Percentiles rank a stretch among this genome's conserved stretches.
Conservation (phyloP, 140 eudicot species). For the Oenanthe javanica region DNA sequence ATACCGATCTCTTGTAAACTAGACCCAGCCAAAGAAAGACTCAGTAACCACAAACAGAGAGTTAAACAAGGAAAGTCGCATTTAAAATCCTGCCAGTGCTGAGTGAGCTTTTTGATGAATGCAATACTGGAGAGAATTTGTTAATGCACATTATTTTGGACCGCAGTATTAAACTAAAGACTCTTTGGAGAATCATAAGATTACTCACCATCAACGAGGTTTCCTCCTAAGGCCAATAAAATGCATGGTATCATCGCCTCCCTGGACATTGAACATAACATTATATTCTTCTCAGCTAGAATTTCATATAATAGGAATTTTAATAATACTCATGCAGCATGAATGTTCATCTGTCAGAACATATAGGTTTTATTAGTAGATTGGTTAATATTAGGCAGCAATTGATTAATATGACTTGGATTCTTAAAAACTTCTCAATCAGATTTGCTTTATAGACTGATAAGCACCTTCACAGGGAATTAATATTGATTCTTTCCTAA, state of each 20-base stretch:
- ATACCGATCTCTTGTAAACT: not conserved
- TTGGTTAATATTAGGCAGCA: not conserved
- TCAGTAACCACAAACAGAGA: not conserved
- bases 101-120: not conserved
- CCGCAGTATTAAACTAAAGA: not conserved
- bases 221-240: slow-evolving; percentile 91
- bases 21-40: not conserved
- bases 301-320: not conserved
- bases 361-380: not conserved
- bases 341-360: not conserved
- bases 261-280: slow-evolving; percentile 30
- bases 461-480: too few species aligned
- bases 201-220: slow-evolving; percentile 79
- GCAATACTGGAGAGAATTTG: not conserved
- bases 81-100: not conserved
- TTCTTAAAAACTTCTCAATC: too few species aligned
- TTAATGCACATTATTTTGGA: not conserved
- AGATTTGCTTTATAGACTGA: too few species aligned
- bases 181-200: not conserved
- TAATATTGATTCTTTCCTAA: too few species aligned
- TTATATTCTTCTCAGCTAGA: not conserved
- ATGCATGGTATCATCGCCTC: slow-evolving; percentile 99
- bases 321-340: not conserved
- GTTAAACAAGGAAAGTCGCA: not conserved
- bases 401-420: not conserved